Percentiles rank a stretch among this genome's conserved stretches.
phyloP scores from a whole-genome alignment of 1,284 basidiomycete species.

The Trametes sp. region DNA sequence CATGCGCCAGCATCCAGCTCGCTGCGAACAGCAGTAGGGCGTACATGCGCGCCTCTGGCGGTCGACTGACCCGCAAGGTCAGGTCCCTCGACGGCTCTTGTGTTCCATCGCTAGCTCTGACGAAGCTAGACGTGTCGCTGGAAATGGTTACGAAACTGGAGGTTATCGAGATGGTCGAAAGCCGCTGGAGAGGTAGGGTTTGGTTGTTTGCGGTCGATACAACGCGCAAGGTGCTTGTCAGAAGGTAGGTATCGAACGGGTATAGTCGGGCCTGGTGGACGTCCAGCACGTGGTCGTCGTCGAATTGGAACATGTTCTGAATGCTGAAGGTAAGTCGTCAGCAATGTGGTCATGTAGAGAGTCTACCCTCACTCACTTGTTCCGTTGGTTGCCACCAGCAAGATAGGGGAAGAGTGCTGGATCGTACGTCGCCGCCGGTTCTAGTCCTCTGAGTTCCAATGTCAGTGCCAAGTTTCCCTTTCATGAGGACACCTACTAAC shows the following conservation, averaged over 20 bases:
- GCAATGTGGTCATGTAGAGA: background rate
- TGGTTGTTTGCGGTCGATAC: slow-evolving; percentile 44
- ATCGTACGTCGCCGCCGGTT: slow-evolving; percentile 53
- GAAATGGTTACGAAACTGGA: slow-evolving; percentile 56
- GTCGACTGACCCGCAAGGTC: slow-evolving; percentile 52
- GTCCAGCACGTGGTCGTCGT: slow-evolving; percentile 64
- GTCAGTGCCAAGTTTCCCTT: background rate
- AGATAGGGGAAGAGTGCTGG: slow-evolving; percentile 54
- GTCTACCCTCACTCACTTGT: slow-evolving; percentile 34
- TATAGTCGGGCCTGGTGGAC: slow-evolving; percentile 61
- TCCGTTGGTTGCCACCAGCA: slow-evolving; percentile 47
- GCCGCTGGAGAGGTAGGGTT: slow-evolving; percentile 52
- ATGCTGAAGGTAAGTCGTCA: slow-evolving; percentile 46
- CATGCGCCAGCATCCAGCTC: slow-evolving; percentile 62
- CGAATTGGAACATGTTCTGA: slow-evolving; percentile 63
- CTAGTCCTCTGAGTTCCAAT: slow-evolving; percentile 39
- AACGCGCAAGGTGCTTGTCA: slow-evolving; percentile 57
- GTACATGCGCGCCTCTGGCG: slow-evolving; percentile 53
- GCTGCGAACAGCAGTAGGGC: slow-evolving; percentile 55
- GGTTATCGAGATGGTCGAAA: slow-evolving; percentile 53
- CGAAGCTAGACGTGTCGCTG: slow-evolving; percentile 51
- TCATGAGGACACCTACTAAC: slow-evolving; percentile 42
- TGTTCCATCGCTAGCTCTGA: slow-evolving; percentile 35
- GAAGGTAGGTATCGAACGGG: slow-evolving; percentile 63
- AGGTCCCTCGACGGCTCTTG: slow-evolving; percentile 51